Base-by-base conservation (phyloP, 2,329 filamentous ascomycete species). In the Ophidiomyces ophidiicola region DNA sequence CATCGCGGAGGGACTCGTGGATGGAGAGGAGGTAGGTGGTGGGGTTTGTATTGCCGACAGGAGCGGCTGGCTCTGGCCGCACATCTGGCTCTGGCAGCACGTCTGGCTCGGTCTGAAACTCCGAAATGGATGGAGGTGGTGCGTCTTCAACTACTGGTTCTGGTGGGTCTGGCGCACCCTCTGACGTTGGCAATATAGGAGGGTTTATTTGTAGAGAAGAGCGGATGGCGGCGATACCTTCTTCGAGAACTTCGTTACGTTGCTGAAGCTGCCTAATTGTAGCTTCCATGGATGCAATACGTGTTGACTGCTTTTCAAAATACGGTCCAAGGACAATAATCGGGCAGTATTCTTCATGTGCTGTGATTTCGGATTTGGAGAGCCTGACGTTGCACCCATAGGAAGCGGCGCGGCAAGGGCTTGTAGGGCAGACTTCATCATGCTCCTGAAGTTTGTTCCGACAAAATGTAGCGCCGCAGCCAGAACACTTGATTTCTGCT, bases 21-120 rank as follows among this genome's bases (percentile, higher is more conserved):
- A 78, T 65, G 2, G 69, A 72, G 18, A 78, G 66, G 2, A 78
- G 63, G 48, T 78, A 74, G 37, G 72, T 71, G 17, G 71, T 67
- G 45, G 63, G 51, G 44, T 61, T 58, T 35, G 62, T 54, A 38
- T 60, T 53, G 15, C 53, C 53, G 4, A 51, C 44, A 32, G 51
- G 53, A 6, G 57, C 50, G 10, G 46, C n/a, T n/a, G n/a, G 35
- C 24, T 37, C 42, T 30, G 32, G 28, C 21, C 28, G 37, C 24
- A 42, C 15, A 21, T 46, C 37, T 26, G 46, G 35, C 24, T 37
- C 42, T 30, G 32, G 28, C 21, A 26, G 37, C 24, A 42, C 15
- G 24, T 46, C 37, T 26, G 46, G 7, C 42, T 45, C 35, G 45
- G 39, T 38, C 47, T 48, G 39, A 36, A 44, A 18, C 40, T 45